These are phyloP conservation scores for Umbelopsis isabellina DNA, from an alignment of 192 early-diverging fungal genomes.

Conservation along the genomic window DNA sequence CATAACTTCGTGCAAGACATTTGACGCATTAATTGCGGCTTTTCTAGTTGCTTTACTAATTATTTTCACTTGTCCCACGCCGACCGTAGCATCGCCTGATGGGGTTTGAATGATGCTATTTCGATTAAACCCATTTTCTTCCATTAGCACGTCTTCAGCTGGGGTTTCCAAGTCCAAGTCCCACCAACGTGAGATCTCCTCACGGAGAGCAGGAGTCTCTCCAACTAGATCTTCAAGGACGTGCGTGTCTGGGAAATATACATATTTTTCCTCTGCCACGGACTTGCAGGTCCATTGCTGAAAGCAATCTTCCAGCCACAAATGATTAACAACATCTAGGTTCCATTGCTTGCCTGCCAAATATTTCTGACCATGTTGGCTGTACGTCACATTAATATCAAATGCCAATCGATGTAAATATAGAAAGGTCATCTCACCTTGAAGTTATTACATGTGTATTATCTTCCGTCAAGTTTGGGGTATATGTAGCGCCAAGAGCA, in stretches of 20 bases:
- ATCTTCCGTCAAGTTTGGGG: conserved; percentile 58
- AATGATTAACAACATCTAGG: conserved; percentile 75
- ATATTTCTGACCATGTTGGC: conserved; percentile 69
- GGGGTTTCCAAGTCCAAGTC: conserved; percentile 32
- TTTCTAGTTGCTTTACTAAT: conserved; percentile 47
- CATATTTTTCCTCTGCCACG: conserved; percentile 55
- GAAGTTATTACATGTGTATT: conserved; percentile 83
- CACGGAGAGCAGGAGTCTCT: conserved; percentile 41
- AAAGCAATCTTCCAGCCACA: conserved; percentile 86
- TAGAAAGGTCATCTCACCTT: conserved; percentile 37
- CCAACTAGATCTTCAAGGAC: conserved; percentile 61
- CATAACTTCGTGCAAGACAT: conserved; percentile 46
- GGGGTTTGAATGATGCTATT: conserved; percentile 23
- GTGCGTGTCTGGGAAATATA: conserved; percentile 53
- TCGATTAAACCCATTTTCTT: conserved; percentile 7
- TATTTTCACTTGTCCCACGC: conserved; percentile 21
- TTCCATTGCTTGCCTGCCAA: conserved; percentile 64
- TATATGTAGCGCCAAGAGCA: conserved; percentile 66
- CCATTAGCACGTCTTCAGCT: not conserved
- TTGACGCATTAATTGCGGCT: conserved; percentile 52
- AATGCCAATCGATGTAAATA: not conserved
- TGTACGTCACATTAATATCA: conserved; percentile 22
- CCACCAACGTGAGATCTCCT: conserved; percentile 44
- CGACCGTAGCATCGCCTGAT: too few relatives aligned
- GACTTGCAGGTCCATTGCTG: conserved; percentile 61